phyloP scores from a whole-genome alignment of 495 filamentous ascomycete genomes.

The Penicillium malachiteum region DNA sequence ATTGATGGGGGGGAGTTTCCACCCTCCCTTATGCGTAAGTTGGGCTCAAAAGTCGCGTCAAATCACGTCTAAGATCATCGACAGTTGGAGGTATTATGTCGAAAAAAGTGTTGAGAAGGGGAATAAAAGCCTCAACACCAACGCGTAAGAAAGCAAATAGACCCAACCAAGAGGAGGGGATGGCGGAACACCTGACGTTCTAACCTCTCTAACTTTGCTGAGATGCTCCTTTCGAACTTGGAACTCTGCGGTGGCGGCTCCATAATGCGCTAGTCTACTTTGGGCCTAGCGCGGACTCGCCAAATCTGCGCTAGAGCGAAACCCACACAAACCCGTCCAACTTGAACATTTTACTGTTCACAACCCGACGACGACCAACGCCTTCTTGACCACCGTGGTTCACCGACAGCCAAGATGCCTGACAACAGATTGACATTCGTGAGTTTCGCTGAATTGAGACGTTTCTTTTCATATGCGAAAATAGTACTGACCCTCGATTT shows the following conservation, averaged over 20 bases:
- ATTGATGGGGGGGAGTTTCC: conserved; percentile 26
- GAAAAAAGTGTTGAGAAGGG: background rate
- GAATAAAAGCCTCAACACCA: conserved; percentile 3
- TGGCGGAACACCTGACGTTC: conserved; percentile 36
- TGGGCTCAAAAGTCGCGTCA: conserved; percentile 39
- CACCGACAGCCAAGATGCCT: conserved; percentile 60
- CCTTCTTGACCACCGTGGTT: conserved; percentile 49
- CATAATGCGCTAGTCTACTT: conserved; percentile 27
- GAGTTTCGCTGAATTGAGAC: conserved; percentile 33
- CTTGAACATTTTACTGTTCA: conserved; percentile 43
- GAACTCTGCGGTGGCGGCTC: conserved; percentile 45
- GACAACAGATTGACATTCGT: conserved; percentile 75
- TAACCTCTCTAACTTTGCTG: conserved; percentile 54
- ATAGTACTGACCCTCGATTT: conserved; percentile 19
- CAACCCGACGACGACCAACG: conserved; percentile 57
- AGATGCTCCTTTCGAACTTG: conserved; percentile 32
- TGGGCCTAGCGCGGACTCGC: conserved; percentile 42
- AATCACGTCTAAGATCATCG: conserved; percentile 37
- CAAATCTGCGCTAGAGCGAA: conserved; percentile 53
- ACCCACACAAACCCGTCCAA: conserved; percentile 51
- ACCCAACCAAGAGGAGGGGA: conserved; percentile 37
- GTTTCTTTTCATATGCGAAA: conserved; percentile 1
- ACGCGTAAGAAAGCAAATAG: conserved; percentile 2
- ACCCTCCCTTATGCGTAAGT: conserved; percentile 34
- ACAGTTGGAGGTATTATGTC: conserved; percentile 4